Evolutionary conservation across 805 yeast genomes (phyloP).

Genomic region (Blastobotrys peoriensis): DNA sequence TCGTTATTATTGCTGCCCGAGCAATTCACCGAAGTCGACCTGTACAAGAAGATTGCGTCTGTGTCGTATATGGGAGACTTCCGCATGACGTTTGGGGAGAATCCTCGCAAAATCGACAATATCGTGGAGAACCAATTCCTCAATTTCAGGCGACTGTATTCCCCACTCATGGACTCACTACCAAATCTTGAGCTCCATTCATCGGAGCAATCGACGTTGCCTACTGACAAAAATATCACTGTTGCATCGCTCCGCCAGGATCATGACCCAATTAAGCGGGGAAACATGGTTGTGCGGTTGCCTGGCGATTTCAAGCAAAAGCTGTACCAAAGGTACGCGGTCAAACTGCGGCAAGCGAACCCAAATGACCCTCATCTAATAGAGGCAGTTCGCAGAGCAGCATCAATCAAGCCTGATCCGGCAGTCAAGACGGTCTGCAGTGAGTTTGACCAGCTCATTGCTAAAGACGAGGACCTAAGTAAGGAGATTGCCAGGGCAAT

Average conservation of each 20-base stretch:
- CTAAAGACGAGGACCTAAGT: constrained; percentile 36
- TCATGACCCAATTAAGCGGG: constrained; percentile 34
- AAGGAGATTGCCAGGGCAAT: constrained; percentile 37
- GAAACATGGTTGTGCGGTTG: constrained; percentile 39
- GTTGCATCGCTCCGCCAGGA: constrained; percentile 31
- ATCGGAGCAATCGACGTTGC: constrained; percentile 9
- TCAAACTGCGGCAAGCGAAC: constrained; percentile 1
- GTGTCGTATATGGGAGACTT: constrained; percentile 88
- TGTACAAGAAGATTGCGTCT: constrained; percentile 71
- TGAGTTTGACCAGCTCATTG: constrained; percentile 39
- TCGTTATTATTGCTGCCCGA: constrained; percentile 51
- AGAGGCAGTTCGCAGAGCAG: constrained; percentile 5
- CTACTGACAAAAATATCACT: constrained; percentile 14
- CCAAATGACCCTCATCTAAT: constrained; percentile 9
- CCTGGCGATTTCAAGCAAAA: constrained; percentile 45
- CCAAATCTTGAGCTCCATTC: constrained; percentile 30
- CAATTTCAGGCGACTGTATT: constrained; percentile 65
- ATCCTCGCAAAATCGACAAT: constrained; percentile 80
- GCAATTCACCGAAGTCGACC: constrained; percentile 50
- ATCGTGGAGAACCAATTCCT: constrained; percentile 73
- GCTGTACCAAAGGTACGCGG: constrained; percentile 30
- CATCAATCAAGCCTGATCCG: constrained; percentile 1
- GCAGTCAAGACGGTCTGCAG: constrained; percentile 17
- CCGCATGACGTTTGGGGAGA: constrained; percentile 81
- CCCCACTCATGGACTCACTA: constrained; percentile 50